Percentiles rank a stretch among this genome's conserved stretches.
These are phyloP conservation scores for Emmonsiellopsis sp. DNA, from an alignment of 2,329 filamentous ascomycete genomes.

Conservation along the genomic window DNA sequence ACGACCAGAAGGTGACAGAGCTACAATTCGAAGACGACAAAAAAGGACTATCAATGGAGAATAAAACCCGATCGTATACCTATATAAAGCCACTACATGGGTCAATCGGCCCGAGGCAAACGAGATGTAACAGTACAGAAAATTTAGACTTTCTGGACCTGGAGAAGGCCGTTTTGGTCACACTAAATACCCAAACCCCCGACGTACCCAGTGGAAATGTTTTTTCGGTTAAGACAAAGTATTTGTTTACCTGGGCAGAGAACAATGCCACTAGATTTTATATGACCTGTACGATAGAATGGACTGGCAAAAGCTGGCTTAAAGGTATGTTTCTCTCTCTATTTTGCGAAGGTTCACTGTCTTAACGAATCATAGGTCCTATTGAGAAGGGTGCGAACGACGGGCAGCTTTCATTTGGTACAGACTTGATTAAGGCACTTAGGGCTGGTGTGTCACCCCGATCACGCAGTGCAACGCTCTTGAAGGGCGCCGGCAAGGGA, in stretches of 20 bases:
- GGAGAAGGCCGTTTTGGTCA: conserved; percentile 77
- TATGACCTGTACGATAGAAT: conserved; percentile 85
- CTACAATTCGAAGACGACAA: conserved; percentile 74
- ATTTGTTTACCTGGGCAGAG: conserved; percentile 87
- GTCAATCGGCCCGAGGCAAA: conserved; percentile 83
- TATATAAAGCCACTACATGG: conserved; percentile 87
- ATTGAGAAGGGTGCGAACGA: conserved; percentile 95
- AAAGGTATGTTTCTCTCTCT: conserved; percentile 54
- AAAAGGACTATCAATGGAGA: conserved; percentile 65
- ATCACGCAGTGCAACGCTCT: conserved; percentile 40
- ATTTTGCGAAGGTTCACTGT: conserved; percentile 14
- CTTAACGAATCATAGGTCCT: conserved; percentile 50
- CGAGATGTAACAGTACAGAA: conserved; percentile 84
- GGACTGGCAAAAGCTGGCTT: conserved; percentile 96
- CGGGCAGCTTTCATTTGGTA: conserved; percentile 75
- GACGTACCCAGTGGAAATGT: conserved; percentile 92
- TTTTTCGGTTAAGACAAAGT: conserved; percentile 86
- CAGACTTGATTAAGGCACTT: conserved; percentile 65
- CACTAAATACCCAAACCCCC: conserved; percentile 75
- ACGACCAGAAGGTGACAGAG: conserved; percentile 84
- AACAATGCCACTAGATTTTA: conserved; percentile 76
- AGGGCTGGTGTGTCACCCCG: conserved; percentile 63
- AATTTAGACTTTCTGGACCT: conserved; percentile 75
- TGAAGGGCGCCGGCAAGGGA: conserved; percentile 42
- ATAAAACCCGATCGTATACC: conserved; percentile 62